Conservation (phyloP, 139 green algal genomes). For the Coelastrella sp. region DNA sequence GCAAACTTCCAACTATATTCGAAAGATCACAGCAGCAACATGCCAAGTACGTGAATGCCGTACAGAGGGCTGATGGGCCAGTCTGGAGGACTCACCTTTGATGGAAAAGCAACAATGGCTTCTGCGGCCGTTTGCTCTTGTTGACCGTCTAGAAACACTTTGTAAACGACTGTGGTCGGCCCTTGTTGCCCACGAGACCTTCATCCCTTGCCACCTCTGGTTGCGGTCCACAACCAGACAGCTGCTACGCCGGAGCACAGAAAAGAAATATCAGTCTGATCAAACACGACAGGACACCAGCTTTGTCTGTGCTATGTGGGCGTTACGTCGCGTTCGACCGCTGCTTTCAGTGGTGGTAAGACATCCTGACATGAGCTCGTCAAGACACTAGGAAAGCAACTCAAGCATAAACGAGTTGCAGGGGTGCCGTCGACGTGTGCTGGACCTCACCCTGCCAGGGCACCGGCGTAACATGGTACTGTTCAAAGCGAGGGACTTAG, state of each 20-base stretch:
- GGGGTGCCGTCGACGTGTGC: too few relatives aligned
- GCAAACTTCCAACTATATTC: neutral
- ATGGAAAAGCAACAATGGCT: neutral
- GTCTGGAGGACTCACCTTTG: neutral
- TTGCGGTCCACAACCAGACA: too few relatives aligned
- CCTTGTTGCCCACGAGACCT: neutral
- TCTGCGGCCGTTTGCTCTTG: neutral
- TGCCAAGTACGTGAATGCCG: neutral
- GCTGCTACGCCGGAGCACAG: too few relatives aligned
- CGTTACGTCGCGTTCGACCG: neutral
- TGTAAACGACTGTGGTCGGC: neutral
- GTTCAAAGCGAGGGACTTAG: too few relatives aligned
- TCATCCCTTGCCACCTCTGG: too few relatives aligned
- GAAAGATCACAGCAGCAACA: neutral
- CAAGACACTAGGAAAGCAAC: too few relatives aligned
- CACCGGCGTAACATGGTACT: too few relatives aligned
- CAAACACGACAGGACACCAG: neutral
- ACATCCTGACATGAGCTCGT: neutral
- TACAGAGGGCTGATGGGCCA: neutral
- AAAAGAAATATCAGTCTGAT: too few relatives aligned
- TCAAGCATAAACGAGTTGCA: too few relatives aligned
- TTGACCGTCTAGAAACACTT: neutral
- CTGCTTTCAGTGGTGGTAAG: too few relatives aligned
- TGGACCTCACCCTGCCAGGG: too few relatives aligned
- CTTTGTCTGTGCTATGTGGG: neutral